Evolutionary conservation across 306 rosid genomes (phyloP), one percentile per base, ranked within the genome.

Genomic region (Adenanthera pavonina): DNA sequence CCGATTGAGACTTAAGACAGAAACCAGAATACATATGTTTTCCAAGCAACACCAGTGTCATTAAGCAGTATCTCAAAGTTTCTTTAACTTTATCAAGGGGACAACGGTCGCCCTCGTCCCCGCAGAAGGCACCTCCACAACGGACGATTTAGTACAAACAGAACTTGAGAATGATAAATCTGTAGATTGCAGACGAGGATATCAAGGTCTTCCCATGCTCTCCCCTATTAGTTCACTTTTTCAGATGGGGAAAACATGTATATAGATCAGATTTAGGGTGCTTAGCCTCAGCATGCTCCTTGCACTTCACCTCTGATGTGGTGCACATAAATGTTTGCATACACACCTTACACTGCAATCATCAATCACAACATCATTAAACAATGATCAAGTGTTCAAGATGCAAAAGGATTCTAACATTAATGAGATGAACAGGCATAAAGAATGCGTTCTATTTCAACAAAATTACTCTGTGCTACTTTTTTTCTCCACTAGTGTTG

Each of bases 251-350:
- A 76, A 94, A 91, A 77, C 97, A 93, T 33, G 60, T 6, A 74
- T 2, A 48, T 51, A 90, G 69, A 80, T 94, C 94, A 44, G 98
- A 84, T 86, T 91, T 93, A 2, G 97, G 97, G 85, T 93, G 98
- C 70, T 85, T 93, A 59, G 97, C 97, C 85, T 89, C 94, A 47
- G 97, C 97, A 78, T 90, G 98, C 82, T 91, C 97, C 91, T 79
- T 86, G 83, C 98, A 93, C 87, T 91, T 93, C 86, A 91, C 94
- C 88, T 93, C 97, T 34, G 97, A 78, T 52, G 98, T 93, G 80
- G 97, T 93, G 84, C 97, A 93, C 16, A 91, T 89, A 71, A 93
- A 93, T 83, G 97, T 93, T 53, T 93, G 97, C 98, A 93, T 91
- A 77, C 98, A 93, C 62, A 93, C 98, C 90, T 90, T 91, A 89